Conservation (phyloP, 2,329 filamentous ascomycete species). For the Parasarocladium wereldwijsianum region DNA sequence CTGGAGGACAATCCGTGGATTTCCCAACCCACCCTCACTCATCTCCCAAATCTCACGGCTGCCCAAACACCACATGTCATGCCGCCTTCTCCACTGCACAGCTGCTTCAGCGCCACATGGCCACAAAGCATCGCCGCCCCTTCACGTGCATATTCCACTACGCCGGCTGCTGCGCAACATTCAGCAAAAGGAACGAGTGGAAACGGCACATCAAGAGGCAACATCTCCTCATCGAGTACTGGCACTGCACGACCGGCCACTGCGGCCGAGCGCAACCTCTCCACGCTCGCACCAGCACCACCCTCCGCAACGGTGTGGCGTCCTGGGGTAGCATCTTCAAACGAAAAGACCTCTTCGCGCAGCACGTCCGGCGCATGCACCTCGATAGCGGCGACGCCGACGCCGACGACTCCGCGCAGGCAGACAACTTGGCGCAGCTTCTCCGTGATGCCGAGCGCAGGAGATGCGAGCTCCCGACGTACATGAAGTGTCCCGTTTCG, state of each 20-base stretch:
- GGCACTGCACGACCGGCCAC: slow-evolving; percentile 55
- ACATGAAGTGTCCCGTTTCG: slow-evolving; percentile 44
- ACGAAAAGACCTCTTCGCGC: slow-evolving; percentile 81
- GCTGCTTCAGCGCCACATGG: background rate
- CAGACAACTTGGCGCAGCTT: slow-evolving; percentile 40
- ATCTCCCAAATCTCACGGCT: too few relatives aligned
- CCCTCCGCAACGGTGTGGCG: slow-evolving; percentile 11
- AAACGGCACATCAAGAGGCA: slow-evolving; percentile 76
- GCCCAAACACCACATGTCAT: too few relatives aligned
- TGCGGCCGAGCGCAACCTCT: slow-evolving; percentile 21
- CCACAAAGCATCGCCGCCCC: slow-evolving; percentile 21
- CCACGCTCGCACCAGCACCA: slow-evolving; percentile 13
- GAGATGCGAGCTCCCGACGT: slow-evolving; percentile 46
- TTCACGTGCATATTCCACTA: slow-evolving; percentile 68
- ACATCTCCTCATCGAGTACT: slow-evolving; percentile 62
- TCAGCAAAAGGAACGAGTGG: slow-evolving; percentile 85
- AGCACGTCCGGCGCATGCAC: slow-evolving; percentile 82
- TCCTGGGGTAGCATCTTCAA: slow-evolving; percentile 60
- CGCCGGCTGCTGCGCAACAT: slow-evolving; percentile 60
- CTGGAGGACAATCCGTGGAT: too few relatives aligned
- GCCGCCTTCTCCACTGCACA: too few relatives aligned
- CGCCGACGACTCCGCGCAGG: slow-evolving; percentile 20
- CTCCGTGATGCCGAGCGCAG: slow-evolving; percentile 42
- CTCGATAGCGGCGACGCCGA: slow-evolving; percentile 28
- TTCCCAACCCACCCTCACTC: too few relatives aligned